These are phyloP conservation scores for Ensete ventricosum DNA, from an alignment of 176 grass and related monocot genomes.

Conservation along the genomic window DNA sequence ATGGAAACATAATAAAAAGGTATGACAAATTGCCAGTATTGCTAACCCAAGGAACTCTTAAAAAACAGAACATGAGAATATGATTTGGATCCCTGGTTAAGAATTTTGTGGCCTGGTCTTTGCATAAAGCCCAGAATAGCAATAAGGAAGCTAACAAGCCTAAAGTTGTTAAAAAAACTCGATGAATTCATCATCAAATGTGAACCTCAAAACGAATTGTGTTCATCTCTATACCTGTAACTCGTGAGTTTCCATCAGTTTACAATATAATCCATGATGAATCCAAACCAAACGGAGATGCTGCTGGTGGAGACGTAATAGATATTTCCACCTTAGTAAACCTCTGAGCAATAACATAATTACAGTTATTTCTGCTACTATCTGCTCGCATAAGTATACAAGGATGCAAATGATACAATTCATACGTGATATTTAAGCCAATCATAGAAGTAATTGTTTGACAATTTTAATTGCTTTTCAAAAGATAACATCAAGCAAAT, in stretches of 20 bases:
- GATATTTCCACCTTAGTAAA: conserved; percentile 90
- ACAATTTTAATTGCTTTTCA: too few relatives aligned
- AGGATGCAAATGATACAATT: too few relatives aligned
- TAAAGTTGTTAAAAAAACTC: neutral
- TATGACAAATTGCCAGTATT: too few relatives aligned
- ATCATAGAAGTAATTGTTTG: too few relatives aligned
- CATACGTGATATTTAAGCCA: too few relatives aligned
- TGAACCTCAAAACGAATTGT: conserved; percentile 65
- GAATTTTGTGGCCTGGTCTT: conserved; percentile 49
- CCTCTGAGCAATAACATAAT: conserved; percentile 31
- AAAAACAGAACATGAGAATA: neutral
- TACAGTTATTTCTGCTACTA: too few relatives aligned
- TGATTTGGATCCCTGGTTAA: conserved; percentile 24
- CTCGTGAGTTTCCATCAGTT: conserved; percentile 39
- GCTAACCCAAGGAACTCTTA: too few relatives aligned
- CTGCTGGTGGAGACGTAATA: conserved; percentile 57
- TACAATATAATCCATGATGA: conserved; percentile 55
- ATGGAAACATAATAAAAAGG: too few relatives aligned
- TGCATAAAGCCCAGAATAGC: conserved; percentile 21
- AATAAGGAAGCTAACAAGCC: conserved; percentile 1
- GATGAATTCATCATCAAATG: conserved; percentile 3
- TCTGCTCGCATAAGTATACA: too few relatives aligned
- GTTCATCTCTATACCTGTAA: conserved; percentile 53
- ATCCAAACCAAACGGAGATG: conserved; percentile 68
- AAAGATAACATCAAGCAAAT: too few relatives aligned